These are phyloP conservation scores for Lotmaria passim DNA, from an alignment of 208 protist genomes.

Conservation along the genomic window DNA sequence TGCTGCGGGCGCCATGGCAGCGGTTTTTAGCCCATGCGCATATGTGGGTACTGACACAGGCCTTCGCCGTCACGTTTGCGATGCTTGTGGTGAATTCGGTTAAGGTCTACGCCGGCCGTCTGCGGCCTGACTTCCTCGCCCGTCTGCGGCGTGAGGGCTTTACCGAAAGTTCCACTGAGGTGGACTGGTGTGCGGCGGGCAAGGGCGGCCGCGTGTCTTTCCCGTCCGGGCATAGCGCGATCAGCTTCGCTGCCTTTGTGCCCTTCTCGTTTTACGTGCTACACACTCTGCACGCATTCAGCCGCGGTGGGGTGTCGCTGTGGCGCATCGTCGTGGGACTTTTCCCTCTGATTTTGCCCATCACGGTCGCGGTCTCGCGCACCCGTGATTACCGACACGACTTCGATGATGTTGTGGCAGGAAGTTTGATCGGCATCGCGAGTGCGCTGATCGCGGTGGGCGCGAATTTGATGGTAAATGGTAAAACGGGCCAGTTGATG, in stretches of 20 bases:
- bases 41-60: slow-evolving; percentile 64
- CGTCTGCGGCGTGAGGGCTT: slow-evolving; percentile 39
- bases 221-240: slow-evolving; percentile 88
- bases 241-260: slow-evolving; percentile 76
- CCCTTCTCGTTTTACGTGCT: slow-evolving; percentile 78
- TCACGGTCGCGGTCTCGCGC: slow-evolving; percentile 68
- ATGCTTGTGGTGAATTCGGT: slow-evolving; percentile 49
- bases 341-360: slow-evolving; percentile 55
- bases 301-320: slow-evolving; percentile 44
- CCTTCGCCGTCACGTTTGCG: slow-evolving; percentile 48
- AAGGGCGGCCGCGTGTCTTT: slow-evolving; percentile 81
- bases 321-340: slow-evolving; percentile 46
- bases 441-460: slow-evolving; percentile 49
- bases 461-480: slow-evolving; percentile 10
- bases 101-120: slow-evolving; percentile 70
- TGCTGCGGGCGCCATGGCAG: slow-evolving; percentile 17
- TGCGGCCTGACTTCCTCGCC: slow-evolving; percentile 67
- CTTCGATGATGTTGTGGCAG: slow-evolving; percentile 82
- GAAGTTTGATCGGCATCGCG: slow-evolving; percentile 41
- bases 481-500: slow-evolving; percentile 9
- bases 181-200: slow-evolving; percentile 39
- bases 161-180: neutral
- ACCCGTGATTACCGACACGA: slow-evolving; percentile 84
- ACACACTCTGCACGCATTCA: slow-evolving; percentile 46
- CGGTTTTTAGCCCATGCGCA: slow-evolving; percentile 39